A percentile compares a stretch with the other conserved stretches of the same genome.
These are phyloP conservation scores for Maudiozyma bulderi DNA, from an alignment of 805 yeast genomes.

Conservation along the genomic window DNA sequence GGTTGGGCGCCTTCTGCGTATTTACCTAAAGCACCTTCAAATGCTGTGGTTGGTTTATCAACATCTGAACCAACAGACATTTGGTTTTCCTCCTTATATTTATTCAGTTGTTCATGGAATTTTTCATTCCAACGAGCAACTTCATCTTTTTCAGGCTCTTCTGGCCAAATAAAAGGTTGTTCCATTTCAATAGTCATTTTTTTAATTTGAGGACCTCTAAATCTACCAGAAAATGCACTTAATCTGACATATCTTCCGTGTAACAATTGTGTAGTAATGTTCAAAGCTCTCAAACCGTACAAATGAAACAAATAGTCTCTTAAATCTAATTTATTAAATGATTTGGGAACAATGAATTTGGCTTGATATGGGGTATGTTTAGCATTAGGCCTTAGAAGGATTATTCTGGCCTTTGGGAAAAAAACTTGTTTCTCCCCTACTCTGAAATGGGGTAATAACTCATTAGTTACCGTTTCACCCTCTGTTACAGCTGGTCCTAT, in stretches of 20 bases:
- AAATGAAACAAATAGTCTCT: constrained; percentile 88
- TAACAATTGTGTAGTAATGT: constrained; percentile 74
- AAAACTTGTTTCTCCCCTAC: constrained; percentile 69
- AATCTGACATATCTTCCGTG: constrained; percentile 63
- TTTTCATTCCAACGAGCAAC: constrained; percentile 34
- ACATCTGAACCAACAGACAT: constrained; percentile 52
- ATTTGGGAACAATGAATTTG: constrained; percentile 85
- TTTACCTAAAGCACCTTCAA: constrained; percentile 57
- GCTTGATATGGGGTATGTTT: constrained; percentile 96
- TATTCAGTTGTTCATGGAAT: constrained; percentile 37
- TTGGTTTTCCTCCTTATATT: constrained; percentile 39
- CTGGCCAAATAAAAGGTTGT: constrained; percentile 96
- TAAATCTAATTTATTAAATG: constrained; percentile 87
- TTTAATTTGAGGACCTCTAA: constrained; percentile 71
- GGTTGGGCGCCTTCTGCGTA: constrained; percentile 54
- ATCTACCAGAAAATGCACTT: constrained; percentile 52
- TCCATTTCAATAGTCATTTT: constrained; percentile 96
- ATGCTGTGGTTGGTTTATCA: constrained; percentile 57
- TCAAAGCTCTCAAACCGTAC: constrained; percentile 83
- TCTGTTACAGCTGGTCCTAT: constrained; percentile 18
- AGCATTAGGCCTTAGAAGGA: constrained; percentile 84
- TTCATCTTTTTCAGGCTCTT: constrained; percentile 33
- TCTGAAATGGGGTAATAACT: constrained; percentile 54
- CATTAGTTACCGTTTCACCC: background rate
- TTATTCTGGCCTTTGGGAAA: constrained; percentile 78